Base-by-base conservation (phyloP, 371 early-diverging fungal species). In the Mucor mucedo region DNA sequence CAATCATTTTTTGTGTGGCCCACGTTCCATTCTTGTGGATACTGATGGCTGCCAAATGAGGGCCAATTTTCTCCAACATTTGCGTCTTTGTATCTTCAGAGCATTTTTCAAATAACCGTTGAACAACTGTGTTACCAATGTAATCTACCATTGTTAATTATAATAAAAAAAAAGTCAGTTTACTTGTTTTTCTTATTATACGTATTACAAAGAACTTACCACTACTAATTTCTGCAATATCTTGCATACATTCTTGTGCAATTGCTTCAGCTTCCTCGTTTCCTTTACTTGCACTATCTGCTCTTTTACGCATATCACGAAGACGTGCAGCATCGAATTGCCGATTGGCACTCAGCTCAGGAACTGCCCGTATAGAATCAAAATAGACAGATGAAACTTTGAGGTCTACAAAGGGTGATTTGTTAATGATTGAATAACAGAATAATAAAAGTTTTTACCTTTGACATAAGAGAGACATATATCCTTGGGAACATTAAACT, bases 21-120 rank as follows among this genome's bases (percentile, higher is more conserved):
- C 96, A 95, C 2, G 96, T 95, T 33, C 96, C 96, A 68, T 95
- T 93, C 77, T 96, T 96, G 48, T 95, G 96, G 41, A 93, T 79
- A 53, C 94, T 92, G 33, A 95, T 87, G 2, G 93, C 75, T 7
- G 95, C 90, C 66, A 95, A 79, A 70, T 93, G 84, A 33, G 91
- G 90, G 0, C 86, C 86, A 55, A 95, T 82, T 16, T 69, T 71
- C 35, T 70, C 68, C 11, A 84, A 63, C 79, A 89, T 82, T 33
- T 52, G 67, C 8, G 83, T 75, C 58, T 80, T 80, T 64, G 88
- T 86, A 11, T 76, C 77, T 39, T 89, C 86, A 41, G 53, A 54
- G 56, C 87, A 81, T 35, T 87, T 86, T 66, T 94, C 95, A 64
- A 93, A 85, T 5, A 95, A 68, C 38, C 88, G 86, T 65, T 95